Evolutionary conservation across 257 asterid species (phyloP), one percentile per base, ranked within the genome.

Genomic region (Gentiana straminea): DNA sequence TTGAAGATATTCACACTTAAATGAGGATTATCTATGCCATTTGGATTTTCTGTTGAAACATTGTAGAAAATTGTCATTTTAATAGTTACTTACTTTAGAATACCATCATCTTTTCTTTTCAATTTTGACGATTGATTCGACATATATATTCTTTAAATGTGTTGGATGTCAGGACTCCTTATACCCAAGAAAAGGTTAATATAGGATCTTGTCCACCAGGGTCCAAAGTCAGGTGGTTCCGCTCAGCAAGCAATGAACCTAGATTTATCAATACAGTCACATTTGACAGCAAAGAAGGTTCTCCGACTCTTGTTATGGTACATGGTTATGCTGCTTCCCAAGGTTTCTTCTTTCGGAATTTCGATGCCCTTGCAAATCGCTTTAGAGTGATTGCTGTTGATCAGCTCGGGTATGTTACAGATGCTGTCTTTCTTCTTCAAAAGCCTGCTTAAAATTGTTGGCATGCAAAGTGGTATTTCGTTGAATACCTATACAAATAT

Each of bases 241-340:
- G 96, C 4, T 91, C 98, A n/a, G 77, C 59, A 55, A 87, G 95
- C 78, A 63, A 76, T 43, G 96, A 87, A 49, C 77, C 96, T 13
- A 81, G 95, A 79, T 87, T 83, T 67, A 78, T 91, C 51, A 91
- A 91, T 66, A 79, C 98, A 47, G 90, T 91, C 57, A 84, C 87
- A 66, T 87, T 91, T 64, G 90, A 84, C 54, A 63, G 94, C 77
- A 82, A 78, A 71, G 95, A 84, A 68, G 96, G 76, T 49, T 77
- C 98, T 52, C 98, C 96, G 37, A 87, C 98, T 60, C 77, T 91
- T 49, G 96, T 91, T 57, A 91, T 91, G 96, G 90, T 91, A 52
- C 98, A 91, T 44, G 98, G 98, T 49, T 91, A 87, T 60, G 98
- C 73, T 60, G 98, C 98, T 66, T 91, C 98, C 13, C 98, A 91